Evolutionary conservation across 2,329 filamentous ascomycete species (phyloP), one percentile per base, ranked within the genome.

Genomic region (Chrysoporthe puriensis): DNA sequence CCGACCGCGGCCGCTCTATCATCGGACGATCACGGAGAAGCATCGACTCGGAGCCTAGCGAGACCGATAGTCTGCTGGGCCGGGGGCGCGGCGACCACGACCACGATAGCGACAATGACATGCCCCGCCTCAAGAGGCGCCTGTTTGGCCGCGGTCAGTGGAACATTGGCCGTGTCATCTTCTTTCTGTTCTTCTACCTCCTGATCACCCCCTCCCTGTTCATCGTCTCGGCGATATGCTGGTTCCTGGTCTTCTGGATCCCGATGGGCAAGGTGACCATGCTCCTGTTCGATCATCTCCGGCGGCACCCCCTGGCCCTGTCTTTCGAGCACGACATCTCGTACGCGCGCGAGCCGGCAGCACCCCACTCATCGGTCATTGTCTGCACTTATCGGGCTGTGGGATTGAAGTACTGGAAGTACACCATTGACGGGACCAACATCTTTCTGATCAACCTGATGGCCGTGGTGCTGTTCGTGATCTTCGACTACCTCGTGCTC

Each of bases 401-500:
- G 14, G 96, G 96, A 14, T 85, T 89, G 72, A 95, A 95, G 78
- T 99, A 99, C 83, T 99, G 96, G 95, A 99, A 99, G 81, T 99
- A 99, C 80, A 99, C 96, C 4, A 85, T 99, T 68, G 96, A 99
- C 76, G 96, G 96, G 66, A 99, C 96, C 70, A 99, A 99, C 80
- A 97, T 99, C 76, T 98, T 99, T 81, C 88, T 99, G 72, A 97
- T 99, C 83, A 99, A 99, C 77, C 86, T 99, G 67, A 93, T 98
- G 81, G 91, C 89, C 14, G 88, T 99, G 21, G 96, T 99, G n/a
- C 82, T 92, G 34, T 97, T 99, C 76, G 92, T 95, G 75, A 96
- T 99, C 70, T 88, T 97, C 72, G 96, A 99, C 82, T 98, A 95
- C 85, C 89, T 89, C 69, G 84, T 99, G 34, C 83, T 99, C 36